Evolutionary conservation across 257 asterid genomes (phyloP), one percentile per base, ranked within the genome.

Genomic region (Nicotiana attenuata): DNA sequence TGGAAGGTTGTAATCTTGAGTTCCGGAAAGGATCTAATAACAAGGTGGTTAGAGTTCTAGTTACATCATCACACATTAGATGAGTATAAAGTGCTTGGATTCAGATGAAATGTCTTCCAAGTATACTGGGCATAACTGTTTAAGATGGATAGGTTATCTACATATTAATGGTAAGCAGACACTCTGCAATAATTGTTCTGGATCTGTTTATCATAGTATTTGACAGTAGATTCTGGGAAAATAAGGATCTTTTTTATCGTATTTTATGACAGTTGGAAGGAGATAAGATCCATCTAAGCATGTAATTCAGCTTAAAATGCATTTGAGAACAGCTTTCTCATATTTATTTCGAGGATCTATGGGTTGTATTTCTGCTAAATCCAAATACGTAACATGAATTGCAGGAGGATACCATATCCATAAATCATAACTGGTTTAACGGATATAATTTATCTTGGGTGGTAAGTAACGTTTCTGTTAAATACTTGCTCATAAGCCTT

Each of bases 361-460:
- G 78, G 38, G 13, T 33, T 47, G 5, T 4, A 28, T 60, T 53
- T 15, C 29, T 76, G 65, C 85, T 84, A 65, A 87, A 68, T 60
- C 75, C 79, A 65, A 75, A 38, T 7, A 31, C 38, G 77, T 13
- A 60, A 65, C 50, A 38, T 79, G 83, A 63, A 82, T 88, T 89
- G 84, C 94, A 93, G 98, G 97, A 96, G 89, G 98, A 96, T 83
- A 93, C 98, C 2, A 85, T 96, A 84, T 96, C 98, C 69, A 94
- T 96, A 82, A 96, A 96, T 82, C 99, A 96, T 92, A 96, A 96
- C 86, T 96, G 99, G 97, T 94, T 92, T 91, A 96, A 96, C 81
- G 95, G 88, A 64, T 89, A 89, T 88, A 92, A 89, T 89, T 57
- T 96, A 56, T 87, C 90, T 76, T 94, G 95, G 93, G 97, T 91